A percentile compares a stretch with the other conserved stretches of the same genome.
These are phyloP conservation scores for Sphaerulina musiva DNA, from an alignment of 2,329 filamentous ascomycete species.

Conservation along the genomic window DNA sequence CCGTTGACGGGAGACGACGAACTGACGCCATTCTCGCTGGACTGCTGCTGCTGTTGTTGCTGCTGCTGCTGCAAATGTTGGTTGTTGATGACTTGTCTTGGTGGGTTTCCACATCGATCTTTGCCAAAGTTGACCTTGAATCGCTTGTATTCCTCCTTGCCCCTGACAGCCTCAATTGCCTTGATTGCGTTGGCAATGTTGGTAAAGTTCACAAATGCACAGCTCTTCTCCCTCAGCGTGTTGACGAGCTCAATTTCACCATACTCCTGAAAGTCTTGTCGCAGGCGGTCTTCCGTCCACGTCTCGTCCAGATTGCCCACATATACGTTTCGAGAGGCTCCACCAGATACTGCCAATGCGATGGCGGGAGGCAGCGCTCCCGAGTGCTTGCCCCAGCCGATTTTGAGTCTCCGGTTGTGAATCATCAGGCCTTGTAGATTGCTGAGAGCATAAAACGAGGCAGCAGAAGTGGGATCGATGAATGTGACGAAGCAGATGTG, in stretches of 20 bases:
- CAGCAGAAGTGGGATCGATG: conserved; percentile 94
- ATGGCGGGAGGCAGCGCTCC: conserved; percentile 93
- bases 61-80: conserved; percentile 57
- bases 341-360: conserved; percentile 88
- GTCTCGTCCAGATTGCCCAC: conserved; percentile 95
- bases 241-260: conserved; percentile 98
- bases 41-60: conserved; percentile 52
- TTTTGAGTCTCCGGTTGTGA: conserved; percentile 94
- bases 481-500: conserved; percentile 99
- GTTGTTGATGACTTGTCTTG: conserved; percentile 67
- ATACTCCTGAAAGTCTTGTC: conserved; percentile 94
- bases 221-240: conserved; percentile 95
- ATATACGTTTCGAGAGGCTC: conserved; percentile 97
- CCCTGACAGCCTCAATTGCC: conserved; percentile 90
- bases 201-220: conserved; percentile 98
- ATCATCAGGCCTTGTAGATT: conserved; percentile 99
- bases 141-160: conserved; percentile 91
- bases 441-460: conserved; percentile 95
- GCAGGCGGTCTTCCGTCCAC: conserved; percentile 91
- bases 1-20: conserved; percentile 55
- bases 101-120: conserved; percentile 93
- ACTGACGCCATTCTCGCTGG: conserved; percentile 48
- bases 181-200: conserved; percentile 99
- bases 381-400: conserved; percentile 99
- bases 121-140: conserved; percentile 99